Percentiles rank a stretch among this genome's conserved stretches.
These are phyloP conservation scores for Naumovozyma baii DNA, from an alignment of 805 yeast genomes.

Conservation along the genomic window DNA sequence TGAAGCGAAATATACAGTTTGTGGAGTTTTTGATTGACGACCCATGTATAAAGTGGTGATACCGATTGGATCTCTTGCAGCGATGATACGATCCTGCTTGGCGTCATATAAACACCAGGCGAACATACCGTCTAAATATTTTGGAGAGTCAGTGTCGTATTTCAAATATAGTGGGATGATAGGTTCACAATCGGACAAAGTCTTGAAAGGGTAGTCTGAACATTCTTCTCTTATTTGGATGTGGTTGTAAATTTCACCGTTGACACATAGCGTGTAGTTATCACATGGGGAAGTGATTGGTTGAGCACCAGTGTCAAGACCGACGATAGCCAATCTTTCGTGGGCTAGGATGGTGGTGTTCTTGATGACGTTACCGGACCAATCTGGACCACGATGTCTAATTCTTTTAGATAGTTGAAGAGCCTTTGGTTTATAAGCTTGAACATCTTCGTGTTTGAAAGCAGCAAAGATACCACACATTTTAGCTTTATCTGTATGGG, in stretches of 20 bases:
- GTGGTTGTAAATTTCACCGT: constrained; percentile 98
- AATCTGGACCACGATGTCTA: constrained; percentile 99
- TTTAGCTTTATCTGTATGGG: too few relatives aligned
- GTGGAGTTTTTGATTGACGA: constrained; percentile 53
- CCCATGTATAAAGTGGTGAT: constrained; percentile 96
- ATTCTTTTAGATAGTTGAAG: constrained; percentile 83
- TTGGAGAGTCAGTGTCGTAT: constrained; percentile 84
- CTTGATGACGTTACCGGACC: constrained; percentile 83
- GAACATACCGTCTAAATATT: constrained; percentile 93
- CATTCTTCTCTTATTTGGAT: constrained; percentile 74
- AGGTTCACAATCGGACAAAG: constrained; percentile 93
- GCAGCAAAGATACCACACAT: constrained; percentile 99
- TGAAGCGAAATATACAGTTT: constrained; percentile 80
- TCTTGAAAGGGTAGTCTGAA: constrained; percentile 64
- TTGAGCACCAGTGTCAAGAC: constrained; percentile 96
- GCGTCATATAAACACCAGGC: constrained; percentile 89
- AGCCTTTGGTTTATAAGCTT: constrained; percentile 76
- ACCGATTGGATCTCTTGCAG: constrained; percentile 98
- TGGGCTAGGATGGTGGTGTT: constrained; percentile 81
- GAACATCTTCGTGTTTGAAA: constrained; percentile 69
- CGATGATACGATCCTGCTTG: constrained; percentile 74
- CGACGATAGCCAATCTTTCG: constrained; percentile 96
- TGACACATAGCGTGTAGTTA: constrained; percentile 68
- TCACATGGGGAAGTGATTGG: constrained; percentile 82
- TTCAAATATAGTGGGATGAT: constrained; percentile 87